Percentiles rank a stretch among this genome's conserved stretches.
Conservation (phyloP, 345 rosid genomes). For the Eutrema yunnanense region DNA sequence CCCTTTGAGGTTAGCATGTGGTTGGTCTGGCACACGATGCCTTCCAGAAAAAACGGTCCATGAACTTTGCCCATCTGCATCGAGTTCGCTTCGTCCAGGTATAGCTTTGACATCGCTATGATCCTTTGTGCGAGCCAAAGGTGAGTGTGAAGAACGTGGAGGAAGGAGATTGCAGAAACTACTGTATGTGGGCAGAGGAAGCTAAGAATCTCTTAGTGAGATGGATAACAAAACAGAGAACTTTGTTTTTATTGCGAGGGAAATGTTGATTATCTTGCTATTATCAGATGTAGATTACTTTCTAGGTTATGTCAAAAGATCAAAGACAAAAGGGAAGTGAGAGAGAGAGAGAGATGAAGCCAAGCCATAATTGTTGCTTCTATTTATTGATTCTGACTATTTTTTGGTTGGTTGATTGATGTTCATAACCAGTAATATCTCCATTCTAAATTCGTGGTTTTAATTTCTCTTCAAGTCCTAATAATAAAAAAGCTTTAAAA, state of each 20-base stretch:
- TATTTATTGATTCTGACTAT: conserved; percentile 17
- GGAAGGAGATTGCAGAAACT: neutral
- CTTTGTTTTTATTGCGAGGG: conserved; percentile 5
- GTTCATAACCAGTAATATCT: neutral
- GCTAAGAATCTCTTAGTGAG: neutral
- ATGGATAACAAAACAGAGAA: neutral
- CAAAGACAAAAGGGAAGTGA: neutral
- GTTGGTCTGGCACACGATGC: conserved; percentile 12
- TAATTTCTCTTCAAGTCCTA: neutral
- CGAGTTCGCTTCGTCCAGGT: conserved; percentile 1
- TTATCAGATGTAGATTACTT: neutral
- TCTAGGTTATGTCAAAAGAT: neutral
- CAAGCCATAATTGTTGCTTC: conserved; percentile 14
- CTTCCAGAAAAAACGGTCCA: conserved; percentile 16
- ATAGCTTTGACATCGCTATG: neutral
- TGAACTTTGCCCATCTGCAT: conserved; percentile 24
- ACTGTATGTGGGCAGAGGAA: neutral
- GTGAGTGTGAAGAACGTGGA: no score
- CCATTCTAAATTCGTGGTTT: conserved; percentile 24
- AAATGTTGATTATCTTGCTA: neutral
- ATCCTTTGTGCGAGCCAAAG: neutral
- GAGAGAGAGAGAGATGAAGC: conserved; percentile 8
- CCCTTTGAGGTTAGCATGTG: conserved; percentile 25
- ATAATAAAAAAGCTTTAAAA: neutral
- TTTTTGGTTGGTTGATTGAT: conserved; percentile 28